These are phyloP conservation scores for Termitomyces sp. DNA, from an alignment of 1,284 basidiomycete species.

Conservation along the genomic window DNA sequence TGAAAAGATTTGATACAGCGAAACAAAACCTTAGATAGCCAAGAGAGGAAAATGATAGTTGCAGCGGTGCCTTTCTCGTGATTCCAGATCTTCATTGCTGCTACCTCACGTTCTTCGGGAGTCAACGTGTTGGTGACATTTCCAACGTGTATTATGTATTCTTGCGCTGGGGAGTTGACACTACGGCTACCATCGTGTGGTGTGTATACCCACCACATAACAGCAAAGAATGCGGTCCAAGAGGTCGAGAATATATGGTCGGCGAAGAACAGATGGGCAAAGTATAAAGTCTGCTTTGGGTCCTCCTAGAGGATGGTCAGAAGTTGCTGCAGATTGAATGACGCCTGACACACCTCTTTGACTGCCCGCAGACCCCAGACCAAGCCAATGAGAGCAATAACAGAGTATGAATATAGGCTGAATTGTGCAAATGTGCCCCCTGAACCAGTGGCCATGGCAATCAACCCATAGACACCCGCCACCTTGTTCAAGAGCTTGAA, in stretches of 20 bases:
- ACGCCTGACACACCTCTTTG: conserved; percentile 55
- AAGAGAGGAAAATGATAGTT: conserved; percentile 75
- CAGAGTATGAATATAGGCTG: conserved; percentile 90
- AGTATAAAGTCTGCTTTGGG: conserved; percentile 77
- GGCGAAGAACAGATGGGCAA: conserved; percentile 88
- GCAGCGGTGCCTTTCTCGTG: conserved; percentile 84
- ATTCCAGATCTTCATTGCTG: conserved; percentile 84
- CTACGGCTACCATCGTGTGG: conserved; percentile 85
- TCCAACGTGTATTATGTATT: conserved; percentile 67
- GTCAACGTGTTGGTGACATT: conserved; percentile 50
- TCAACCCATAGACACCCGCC: conserved; percentile 93
- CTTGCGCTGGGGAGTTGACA: conserved; percentile 81
- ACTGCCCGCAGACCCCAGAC: conserved; percentile 87
- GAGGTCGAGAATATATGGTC: conserved; percentile 92
- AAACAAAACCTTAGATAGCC: conserved; percentile 79
- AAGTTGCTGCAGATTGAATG: conserved; percentile 3
- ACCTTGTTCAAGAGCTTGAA: conserved; percentile 92
- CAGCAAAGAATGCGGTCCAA: conserved; percentile 89
- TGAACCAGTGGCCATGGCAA: conserved; percentile 81
- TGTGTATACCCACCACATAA: conserved; percentile 86
- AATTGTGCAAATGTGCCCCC: conserved; percentile 90
- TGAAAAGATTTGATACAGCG: not conserved
- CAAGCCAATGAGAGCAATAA: conserved; percentile 75
- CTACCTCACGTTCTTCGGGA: conserved; percentile 56
- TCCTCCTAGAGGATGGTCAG: conserved; percentile 62